Evolutionary conservation across 768 basidiomycete genomes (phyloP).

Genomic region (Leucocoprinus birnbaumii): DNA sequence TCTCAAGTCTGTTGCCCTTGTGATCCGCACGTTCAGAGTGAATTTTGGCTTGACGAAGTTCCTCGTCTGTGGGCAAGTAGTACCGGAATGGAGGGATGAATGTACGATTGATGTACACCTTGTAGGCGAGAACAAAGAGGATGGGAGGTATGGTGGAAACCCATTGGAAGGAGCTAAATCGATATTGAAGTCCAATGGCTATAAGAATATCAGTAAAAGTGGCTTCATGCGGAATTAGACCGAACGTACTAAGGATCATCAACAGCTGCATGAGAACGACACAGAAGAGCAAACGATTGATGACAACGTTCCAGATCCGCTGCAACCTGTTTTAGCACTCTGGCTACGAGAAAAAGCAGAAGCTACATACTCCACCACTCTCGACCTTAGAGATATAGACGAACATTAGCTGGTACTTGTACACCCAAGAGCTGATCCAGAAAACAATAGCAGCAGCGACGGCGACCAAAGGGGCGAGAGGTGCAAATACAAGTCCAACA

Average conservation of each 20-base stretch:
- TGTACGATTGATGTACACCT: conserved; percentile 71
- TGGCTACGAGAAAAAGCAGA: conserved; percentile 4
- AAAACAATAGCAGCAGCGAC: conserved; percentile 82
- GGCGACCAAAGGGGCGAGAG: conserved; percentile 87
- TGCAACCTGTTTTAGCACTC: conserved; percentile 24
- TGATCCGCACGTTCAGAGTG: conserved; percentile 77
- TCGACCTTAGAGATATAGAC: conserved; percentile 88
- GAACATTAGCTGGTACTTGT: conserved; percentile 98
- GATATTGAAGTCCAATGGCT: conserved; percentile 86
- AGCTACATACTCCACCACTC: conserved; percentile 74
- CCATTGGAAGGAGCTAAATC: conserved; percentile 76
- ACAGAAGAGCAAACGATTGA: conserved; percentile 82
- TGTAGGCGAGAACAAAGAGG: conserved; percentile 76
- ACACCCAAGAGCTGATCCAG: conserved; percentile 84
- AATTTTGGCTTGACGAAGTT: conserved; percentile 70
- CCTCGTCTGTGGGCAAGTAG: conserved; percentile 80
- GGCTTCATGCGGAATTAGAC: background rate
- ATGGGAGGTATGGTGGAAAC: conserved; percentile 84
- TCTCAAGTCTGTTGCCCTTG: conserved; percentile 72
- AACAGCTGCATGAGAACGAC: conserved; percentile 85
- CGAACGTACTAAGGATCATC: conserved; percentile 78
- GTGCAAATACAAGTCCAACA: conserved; percentile 93
- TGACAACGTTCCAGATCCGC: conserved; percentile 92
- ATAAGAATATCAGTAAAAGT: conserved; percentile 12
- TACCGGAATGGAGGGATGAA: conserved; percentile 73